phyloP scores from a whole-genome alignment of 2,329 filamentous ascomycete species.

The Cladosporium halotolerans region DNA sequence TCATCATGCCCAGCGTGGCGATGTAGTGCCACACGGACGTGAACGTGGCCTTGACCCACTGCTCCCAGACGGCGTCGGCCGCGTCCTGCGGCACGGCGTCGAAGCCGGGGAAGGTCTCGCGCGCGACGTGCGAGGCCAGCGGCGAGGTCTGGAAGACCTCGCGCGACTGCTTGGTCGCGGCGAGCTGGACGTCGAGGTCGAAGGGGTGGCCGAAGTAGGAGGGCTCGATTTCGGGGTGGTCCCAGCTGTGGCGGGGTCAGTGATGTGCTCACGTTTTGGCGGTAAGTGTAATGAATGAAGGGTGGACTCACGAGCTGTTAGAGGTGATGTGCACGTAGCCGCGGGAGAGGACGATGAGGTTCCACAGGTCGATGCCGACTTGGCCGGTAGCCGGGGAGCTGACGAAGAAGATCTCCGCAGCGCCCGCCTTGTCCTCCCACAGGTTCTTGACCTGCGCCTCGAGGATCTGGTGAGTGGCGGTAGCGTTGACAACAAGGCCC shows the following conservation, averaged over 20 bases:
- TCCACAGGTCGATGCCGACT: conserved; percentile 36
- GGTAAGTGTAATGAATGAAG: too few species aligned
- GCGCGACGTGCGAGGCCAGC: conserved; percentile 22
- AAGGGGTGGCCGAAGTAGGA: conserved; percentile 38
- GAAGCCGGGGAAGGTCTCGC: conserved; percentile 24
- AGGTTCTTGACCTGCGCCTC: conserved; percentile 23
- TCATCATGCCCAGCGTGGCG: conserved; percentile 22
- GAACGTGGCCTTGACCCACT: conserved; percentile 21
- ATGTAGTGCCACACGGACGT: conserved; percentile 28
- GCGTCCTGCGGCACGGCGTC: conserved; percentile 11
- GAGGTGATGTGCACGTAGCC: conserved; percentile 22
- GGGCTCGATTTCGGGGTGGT: conserved; percentile 36
- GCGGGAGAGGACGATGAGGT: conserved; percentile 23
- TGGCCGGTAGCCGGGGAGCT: conserved; percentile 22
- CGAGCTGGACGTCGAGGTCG: conserved; percentile 32
- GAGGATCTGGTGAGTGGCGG: conserved; percentile 19
- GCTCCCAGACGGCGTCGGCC: conserved; percentile 18
- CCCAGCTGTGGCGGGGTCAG: conserved; percentile 6
- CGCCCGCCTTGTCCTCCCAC: conserved; percentile 19
- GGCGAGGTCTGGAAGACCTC: conserved; percentile 23
- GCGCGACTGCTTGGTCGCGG: conserved; percentile 28
- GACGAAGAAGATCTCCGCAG: conserved; percentile 34
- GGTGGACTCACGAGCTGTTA: conserved; percentile 13
- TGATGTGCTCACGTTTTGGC: too few species aligned
- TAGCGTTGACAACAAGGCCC: conserved; percentile 19